These are phyloP conservation scores for Aspergillus fumigatus DNA, from an alignment of 2,329 filamentous ascomycete genomes.

Conservation along the genomic window DNA sequence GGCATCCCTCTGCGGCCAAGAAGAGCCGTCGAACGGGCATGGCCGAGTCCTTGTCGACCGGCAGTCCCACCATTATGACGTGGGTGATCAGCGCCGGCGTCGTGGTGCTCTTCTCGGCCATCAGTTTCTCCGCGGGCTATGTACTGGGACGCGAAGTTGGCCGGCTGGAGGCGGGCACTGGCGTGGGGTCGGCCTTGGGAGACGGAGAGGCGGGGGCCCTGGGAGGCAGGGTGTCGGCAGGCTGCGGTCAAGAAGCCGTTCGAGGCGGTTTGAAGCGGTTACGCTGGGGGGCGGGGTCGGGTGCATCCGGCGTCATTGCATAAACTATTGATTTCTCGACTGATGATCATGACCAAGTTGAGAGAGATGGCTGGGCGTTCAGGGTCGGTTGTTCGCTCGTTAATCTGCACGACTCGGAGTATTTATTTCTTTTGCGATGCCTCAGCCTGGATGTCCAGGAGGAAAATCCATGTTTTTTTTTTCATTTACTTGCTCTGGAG, in stretches of 20 bases:
- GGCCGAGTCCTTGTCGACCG: conserved; percentile 29
- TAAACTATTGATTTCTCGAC: conserved; percentile 13
- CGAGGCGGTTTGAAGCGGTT: conserved; percentile 40
- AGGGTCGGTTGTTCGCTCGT: not conserved
- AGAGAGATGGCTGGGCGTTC: not conserved
- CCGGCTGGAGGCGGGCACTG: conserved; percentile 44
- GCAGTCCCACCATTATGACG: conserved; percentile 58
- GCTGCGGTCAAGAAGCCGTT: conserved; percentile 45
- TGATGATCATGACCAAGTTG: not conserved
- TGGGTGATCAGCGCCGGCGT: conserved; percentile 64
- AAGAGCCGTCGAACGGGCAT: conserved; percentile 31
- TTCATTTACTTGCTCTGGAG: not conserved
- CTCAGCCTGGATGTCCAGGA: not conserved
- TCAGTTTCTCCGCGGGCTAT: conserved; percentile 63
- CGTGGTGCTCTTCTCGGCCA: conserved; percentile 59
- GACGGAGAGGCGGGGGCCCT: conserved; percentile 19
- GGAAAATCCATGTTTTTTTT: not conserved
- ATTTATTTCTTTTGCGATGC: not conserved
- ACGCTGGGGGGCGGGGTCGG: conserved; percentile 38
- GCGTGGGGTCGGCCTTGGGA: conserved; percentile 22
- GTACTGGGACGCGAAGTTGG: conserved; percentile 57
- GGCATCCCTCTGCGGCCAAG: conserved; percentile 27
- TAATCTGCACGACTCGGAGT: not conserved
- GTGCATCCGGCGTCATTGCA: conserved; percentile 35
- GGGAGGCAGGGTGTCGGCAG: conserved; percentile 30